Conservation (phyloP, 1,284 basidiomycete species). For the Trichosporon sp. region DNA sequence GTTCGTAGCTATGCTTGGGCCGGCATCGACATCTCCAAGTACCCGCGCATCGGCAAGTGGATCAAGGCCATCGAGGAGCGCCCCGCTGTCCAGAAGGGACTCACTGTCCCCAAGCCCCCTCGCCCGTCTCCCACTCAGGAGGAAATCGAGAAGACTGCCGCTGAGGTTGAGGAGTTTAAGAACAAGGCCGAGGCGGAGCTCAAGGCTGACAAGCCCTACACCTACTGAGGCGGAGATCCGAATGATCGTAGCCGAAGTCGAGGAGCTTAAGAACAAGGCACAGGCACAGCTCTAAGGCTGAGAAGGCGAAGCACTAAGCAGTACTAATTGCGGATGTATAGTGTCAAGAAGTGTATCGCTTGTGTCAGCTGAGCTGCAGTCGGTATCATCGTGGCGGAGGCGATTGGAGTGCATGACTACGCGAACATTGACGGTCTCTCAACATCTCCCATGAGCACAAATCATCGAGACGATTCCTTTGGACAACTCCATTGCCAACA, state of each 20-base stretch:
- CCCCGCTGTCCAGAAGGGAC: conserved; percentile 48
- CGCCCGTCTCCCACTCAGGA: conserved; percentile 14
- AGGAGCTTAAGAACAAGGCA: conserved; percentile 28
- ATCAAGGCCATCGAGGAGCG: conserved; percentile 49
- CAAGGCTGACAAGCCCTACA: conserved; percentile 12
- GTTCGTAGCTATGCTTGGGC: conserved; percentile 52
- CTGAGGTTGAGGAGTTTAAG: conserved; percentile 22
- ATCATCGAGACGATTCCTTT: too few species aligned
- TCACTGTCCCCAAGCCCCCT: conserved; percentile 35
- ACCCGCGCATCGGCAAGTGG: conserved; percentile 58
- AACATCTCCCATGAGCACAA: too few species aligned
- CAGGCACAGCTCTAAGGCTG: conserved; percentile 21
- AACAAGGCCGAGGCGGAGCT: conserved; percentile 29
- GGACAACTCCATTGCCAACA: too few species aligned
- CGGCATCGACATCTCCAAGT: conserved; percentile 56
- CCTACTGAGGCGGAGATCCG: conserved; percentile 22
- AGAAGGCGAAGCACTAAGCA: conserved; percentile 8
- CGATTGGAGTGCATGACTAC: too few species aligned
- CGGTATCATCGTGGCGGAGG: too few species aligned
- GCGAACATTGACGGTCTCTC: too few species aligned
- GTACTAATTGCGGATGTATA: too few species aligned
- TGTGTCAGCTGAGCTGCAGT: too few species aligned
- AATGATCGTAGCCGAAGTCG: conserved; percentile 18
- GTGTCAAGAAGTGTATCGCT: too few species aligned
- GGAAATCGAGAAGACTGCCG: conserved; percentile 22